phyloP scores from a whole-genome alignment of 768 basidiomycete genomes.

The Botryobasidium botryosum region DNA sequence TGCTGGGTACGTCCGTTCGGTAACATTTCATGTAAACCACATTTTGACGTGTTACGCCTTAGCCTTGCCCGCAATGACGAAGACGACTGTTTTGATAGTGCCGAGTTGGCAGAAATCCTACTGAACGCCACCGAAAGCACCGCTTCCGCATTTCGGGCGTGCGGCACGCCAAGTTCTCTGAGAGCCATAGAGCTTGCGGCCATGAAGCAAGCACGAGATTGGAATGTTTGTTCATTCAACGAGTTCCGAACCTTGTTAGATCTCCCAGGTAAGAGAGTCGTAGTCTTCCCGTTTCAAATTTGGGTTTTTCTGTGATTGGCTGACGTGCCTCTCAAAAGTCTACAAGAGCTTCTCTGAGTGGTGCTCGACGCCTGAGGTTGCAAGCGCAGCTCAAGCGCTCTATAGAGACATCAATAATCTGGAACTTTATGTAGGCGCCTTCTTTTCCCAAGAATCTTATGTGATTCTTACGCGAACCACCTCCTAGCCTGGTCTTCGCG shows the following conservation, averaged over 20 bases:
- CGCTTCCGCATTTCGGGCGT: constrained; percentile 49
- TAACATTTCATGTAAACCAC: no score
- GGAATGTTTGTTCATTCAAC: constrained; percentile 43
- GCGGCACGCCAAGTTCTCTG: constrained; percentile 57
- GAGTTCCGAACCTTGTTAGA: constrained; percentile 29
- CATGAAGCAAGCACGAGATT: constrained; percentile 47
- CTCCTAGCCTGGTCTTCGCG: constrained; percentile 7
- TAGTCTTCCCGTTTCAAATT: constrained; percentile 4
- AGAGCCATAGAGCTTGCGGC: constrained; percentile 50
- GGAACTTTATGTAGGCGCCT: constrained; percentile 58
- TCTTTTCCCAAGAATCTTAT: no score
- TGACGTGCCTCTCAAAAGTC: constrained; percentile 8
- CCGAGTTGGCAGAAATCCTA: constrained; percentile 43
- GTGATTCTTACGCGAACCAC: no score
- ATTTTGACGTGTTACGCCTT: no score
- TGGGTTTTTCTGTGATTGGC: neutral
- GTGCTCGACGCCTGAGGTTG: constrained; percentile 19
- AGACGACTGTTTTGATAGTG: constrained; percentile 48
- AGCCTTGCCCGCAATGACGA: no score
- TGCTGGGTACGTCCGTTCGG: no score
- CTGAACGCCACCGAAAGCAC: constrained; percentile 40
- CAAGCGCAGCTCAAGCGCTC: constrained; percentile 37
- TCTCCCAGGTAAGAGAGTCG: constrained; percentile 11
- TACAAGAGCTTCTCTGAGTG: constrained; percentile 19
- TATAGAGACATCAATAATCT: constrained; percentile 63